Evolutionary conservation across 306 rosid genomes (phyloP).

Genomic region (Argentina anserina): DNA sequence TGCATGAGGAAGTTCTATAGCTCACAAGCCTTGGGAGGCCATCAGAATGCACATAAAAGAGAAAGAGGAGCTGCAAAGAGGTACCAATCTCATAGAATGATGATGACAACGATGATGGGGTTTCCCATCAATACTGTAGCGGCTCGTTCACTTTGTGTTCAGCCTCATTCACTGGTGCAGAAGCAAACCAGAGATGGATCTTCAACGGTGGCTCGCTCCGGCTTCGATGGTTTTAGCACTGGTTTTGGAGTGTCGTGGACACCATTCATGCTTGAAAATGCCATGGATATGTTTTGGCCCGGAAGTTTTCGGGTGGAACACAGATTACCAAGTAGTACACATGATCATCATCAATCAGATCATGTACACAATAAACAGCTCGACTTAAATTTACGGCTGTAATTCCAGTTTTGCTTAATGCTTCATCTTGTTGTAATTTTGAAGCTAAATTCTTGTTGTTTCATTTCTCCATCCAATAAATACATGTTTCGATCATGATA

Average conservation of each 20-base stretch:
- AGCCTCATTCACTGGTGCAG: constrained; percentile 58
- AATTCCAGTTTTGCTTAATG: constrained; percentile 11
- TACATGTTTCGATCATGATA: not conserved
- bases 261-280: constrained; percentile 43
- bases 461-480: not conserved
- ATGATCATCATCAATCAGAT: constrained; percentile 31
- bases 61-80: constrained; percentile 70
- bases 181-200: constrained; percentile 41
- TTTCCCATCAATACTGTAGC: constrained; percentile 25
- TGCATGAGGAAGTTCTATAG: constrained; percentile 72
- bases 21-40: constrained; percentile 79
- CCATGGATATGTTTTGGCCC: constrained; percentile 49
- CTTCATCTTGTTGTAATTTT: not conserved
- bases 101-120: constrained; percentile 35
- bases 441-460: constrained; percentile 10
- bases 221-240: constrained; percentile 9
- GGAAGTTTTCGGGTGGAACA: constrained; percentile 52
- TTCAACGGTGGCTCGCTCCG: constrained; percentile 35
- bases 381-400: constrained; percentile 64
- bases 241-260: constrained; percentile 39
- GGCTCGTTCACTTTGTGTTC: constrained; percentile 48
- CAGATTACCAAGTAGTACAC: constrained; percentile 18
- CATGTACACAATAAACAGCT: constrained; percentile 30
- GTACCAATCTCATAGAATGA: constrained; percentile 42
- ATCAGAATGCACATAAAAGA: constrained; percentile 78